These are phyloP conservation scores for Jamesozyma hellenica DNA, from an alignment of 805 yeast species.

Conservation along the genomic window DNA sequence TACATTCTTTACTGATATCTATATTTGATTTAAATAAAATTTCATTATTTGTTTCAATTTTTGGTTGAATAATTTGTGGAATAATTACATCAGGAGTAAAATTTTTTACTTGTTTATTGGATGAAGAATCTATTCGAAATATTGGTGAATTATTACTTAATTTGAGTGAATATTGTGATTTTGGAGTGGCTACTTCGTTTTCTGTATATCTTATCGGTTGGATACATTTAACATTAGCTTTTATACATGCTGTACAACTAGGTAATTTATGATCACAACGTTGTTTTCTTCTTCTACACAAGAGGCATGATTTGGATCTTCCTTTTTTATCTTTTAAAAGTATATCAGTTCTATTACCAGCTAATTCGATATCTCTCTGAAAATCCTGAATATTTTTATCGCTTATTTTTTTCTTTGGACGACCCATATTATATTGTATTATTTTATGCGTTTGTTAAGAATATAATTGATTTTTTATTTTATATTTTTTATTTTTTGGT, in stretches of 20 bases:
- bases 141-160: background rate
- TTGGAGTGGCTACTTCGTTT: constrained; percentile 1
- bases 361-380: constrained; percentile 27
- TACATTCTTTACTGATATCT: background rate
- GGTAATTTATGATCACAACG: constrained; percentile 59
- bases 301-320: constrained; percentile 45
- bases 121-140: background rate
- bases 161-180: constrained; percentile 24
- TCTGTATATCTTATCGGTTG: constrained; percentile 49
- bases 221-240: constrained; percentile 49
- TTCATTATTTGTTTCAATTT: background rate
- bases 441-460: too few species aligned
- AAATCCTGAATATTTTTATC: constrained; percentile 27
- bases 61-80: background rate
- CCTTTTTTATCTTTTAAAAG: constrained; percentile 39
- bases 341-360: constrained; percentile 22
- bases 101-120: background rate
- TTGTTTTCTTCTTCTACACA: constrained; percentile 50
- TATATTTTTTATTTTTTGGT: too few species aligned
- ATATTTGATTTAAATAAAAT: background rate
- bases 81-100: background rate
- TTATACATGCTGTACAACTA: constrained; percentile 55
- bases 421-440: constrained; percentile 24
- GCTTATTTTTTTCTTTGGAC: constrained; percentile 29
- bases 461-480: too few species aligned